Base-by-base conservation (phyloP, 495 filamentous ascomycete genomes). In the Symbiotaphrina buchneri region DNA sequence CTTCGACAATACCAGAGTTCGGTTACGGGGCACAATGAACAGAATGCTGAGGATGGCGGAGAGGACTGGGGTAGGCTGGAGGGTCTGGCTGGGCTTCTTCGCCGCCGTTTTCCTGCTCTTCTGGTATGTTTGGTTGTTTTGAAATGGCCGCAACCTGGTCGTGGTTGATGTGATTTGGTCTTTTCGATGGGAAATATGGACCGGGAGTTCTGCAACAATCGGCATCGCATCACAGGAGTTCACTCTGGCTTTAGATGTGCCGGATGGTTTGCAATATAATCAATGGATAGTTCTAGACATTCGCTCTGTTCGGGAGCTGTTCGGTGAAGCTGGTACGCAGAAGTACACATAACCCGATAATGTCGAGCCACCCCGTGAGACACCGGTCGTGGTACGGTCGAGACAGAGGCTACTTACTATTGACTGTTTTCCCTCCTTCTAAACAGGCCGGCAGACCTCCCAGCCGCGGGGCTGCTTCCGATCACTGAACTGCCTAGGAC, bases 21-120 rank as follows among this genome's bases (percentile, higher is more conserved):
- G 76, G 41, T 53, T 97, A 37, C 61, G 71, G 11, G 79, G 84
- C 24, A 95, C 90, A 24, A 95, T 97, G 87, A 92, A 79, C 43
- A 60, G 83, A 18, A 97, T 97, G 87, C 54, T 95, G 34, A 47
- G 82, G 35, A 95, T 97, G 87, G 90, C 87, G 3, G 72, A 93
- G 54, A 58, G 70, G 42, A 90, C 83, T 8, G 90, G 90, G 3
- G 71, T 97, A 18, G 76, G 82, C 37, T 97, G 87, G 87, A 78
- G 66, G 52, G 77, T 83, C 17, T 97, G 90, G 87, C 45, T 90
- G 28, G 60, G 51, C 13, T 95, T 97, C 52, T 90, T 97, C 43
- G 53, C 61, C 20, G 71, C 68, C 3, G 80, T 97, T 14, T 66
- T 72, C 33, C 40, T 79, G 10, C 36, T 93, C 30, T 97, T 97